phyloP scores from a whole-genome alignment of 805 yeast genomes.

The Maudiozyma serrabonitensis region DNA sequence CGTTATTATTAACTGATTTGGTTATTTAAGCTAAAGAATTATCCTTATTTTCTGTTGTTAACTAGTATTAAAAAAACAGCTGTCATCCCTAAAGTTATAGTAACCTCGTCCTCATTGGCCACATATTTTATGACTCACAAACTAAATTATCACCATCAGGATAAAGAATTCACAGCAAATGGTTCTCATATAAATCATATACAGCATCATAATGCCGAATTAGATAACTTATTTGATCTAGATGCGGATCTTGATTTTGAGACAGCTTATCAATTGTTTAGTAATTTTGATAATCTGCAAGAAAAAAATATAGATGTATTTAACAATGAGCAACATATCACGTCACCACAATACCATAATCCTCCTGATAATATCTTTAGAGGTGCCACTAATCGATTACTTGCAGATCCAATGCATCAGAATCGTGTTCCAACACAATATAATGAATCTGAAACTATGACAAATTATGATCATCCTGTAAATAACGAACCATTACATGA shows the following conservation, averaged over 20 bases:
- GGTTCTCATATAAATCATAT: not conserved
- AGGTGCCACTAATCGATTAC: not conserved
- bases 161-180: no score
- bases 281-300: constrained; percentile 12
- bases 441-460: not conserved
- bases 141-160: no score
- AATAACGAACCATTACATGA: not conserved
- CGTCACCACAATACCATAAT: not conserved
- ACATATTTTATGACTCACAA: no score
- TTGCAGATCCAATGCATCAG: not conserved
- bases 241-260: constrained; percentile 28
- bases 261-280: constrained; percentile 27
- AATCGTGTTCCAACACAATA: no score
- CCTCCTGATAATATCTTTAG: not conserved
- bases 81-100: no score
- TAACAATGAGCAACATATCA: not conserved
- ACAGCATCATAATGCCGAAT: not conserved
- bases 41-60: no score
- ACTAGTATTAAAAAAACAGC: no score
- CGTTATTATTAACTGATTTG: no score
- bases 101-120: no score
- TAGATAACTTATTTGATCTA: constrained; percentile 15
- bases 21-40: no score
- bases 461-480: not conserved
- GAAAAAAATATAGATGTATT: not conserved